Percentiles rank a stretch among this genome's conserved stretches.
phyloP scores from a whole-genome alignment of 805 yeast genomes.

The Wickerhamomyces queroliae region DNA sequence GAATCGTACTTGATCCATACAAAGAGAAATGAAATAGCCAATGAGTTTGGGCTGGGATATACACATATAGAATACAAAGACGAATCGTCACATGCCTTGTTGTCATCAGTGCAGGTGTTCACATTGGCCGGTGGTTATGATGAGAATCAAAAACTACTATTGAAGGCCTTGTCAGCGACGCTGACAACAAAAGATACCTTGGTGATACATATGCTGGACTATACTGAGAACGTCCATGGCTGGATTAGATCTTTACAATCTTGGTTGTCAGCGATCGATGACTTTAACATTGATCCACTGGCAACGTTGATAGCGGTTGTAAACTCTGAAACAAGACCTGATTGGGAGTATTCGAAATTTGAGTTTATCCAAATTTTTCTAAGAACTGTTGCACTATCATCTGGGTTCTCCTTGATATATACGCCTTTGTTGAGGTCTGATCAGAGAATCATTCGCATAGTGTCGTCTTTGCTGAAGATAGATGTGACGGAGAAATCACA shows the following conservation, averaged over 20 bases:
- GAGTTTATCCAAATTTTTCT: conserved; percentile 31
- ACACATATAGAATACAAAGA: conserved; percentile 15
- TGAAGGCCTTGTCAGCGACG: neutral
- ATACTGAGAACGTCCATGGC: conserved; percentile 7
- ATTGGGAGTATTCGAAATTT: conserved; percentile 17
- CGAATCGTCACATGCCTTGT: conserved; percentile 5
- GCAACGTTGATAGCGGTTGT: conserved; percentile 5
- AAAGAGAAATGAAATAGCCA: conserved; percentile 6
- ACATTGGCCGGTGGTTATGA: conserved; percentile 7
- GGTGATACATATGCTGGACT: conserved; percentile 13
- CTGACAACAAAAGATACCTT: conserved; percentile 3
- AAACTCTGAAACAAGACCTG: conserved; percentile 4
- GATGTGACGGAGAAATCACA: conserved; percentile 2
- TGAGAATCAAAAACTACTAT: neutral
- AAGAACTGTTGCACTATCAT: conserved; percentile 9
- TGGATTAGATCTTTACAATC: conserved; percentile 1
- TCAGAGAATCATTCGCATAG: conserved; percentile 3
- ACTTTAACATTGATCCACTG: neutral
- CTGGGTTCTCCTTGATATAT: conserved; percentile 8
- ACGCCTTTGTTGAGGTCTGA: neutral
- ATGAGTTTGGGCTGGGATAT: conserved; percentile 13
- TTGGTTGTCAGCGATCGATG: conserved; percentile 8
- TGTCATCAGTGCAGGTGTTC: conserved; percentile 14
- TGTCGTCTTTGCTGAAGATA: conserved; percentile 5
- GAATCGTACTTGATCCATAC: conserved; percentile 3